A percentile compares a stretch with the other conserved stretches of the same genome.
phyloP scores from a whole-genome alignment of 345 rosid genomes.

The Microcos paniculata region DNA sequence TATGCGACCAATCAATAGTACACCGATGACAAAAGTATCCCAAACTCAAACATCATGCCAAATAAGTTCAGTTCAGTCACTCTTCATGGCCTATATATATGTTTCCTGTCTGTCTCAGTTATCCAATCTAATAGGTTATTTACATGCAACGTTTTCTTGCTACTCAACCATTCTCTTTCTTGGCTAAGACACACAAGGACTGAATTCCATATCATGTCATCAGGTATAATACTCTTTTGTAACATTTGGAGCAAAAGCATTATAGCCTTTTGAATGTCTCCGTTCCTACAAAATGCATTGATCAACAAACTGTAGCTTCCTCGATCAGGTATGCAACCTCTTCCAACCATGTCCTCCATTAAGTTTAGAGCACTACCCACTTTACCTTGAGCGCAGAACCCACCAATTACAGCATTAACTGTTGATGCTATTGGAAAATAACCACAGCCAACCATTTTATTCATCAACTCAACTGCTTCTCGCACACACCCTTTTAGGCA shows the following conservation, averaged over 20 bases:
- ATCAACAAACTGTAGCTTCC: conserved; percentile 50
- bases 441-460: conserved; percentile 47
- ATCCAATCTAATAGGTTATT: conserved; percentile 23
- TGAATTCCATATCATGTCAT: conserved; percentile 52
- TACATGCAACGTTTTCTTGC: conserved; percentile 21
- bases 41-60: not conserved
- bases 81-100: not conserved
- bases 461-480: conserved; percentile 55
- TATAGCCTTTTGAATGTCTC: conserved; percentile 45
- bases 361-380: conserved; percentile 53
- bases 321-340: conserved; percentile 50
- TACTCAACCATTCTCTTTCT: conserved; percentile 29
- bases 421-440: conserved; percentile 54
- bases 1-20: too few relatives aligned
- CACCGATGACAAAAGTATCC: too few relatives aligned
- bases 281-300: conserved; percentile 40
- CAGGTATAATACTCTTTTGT: conserved; percentile 54
- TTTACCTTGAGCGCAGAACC: conserved; percentile 60
- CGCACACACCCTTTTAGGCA: conserved; percentile 43
- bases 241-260: conserved; percentile 51
- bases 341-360: conserved; percentile 57
- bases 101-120: not conserved
- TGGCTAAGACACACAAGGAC: conserved; percentile 46
- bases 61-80: not conserved
- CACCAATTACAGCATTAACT: conserved; percentile 49